A percentile compares a stretch with the other conserved stretches of the same genome.
phyloP scores from a whole-genome alignment of 129 eudicot species.

The Pulicaria dysenterica region DNA sequence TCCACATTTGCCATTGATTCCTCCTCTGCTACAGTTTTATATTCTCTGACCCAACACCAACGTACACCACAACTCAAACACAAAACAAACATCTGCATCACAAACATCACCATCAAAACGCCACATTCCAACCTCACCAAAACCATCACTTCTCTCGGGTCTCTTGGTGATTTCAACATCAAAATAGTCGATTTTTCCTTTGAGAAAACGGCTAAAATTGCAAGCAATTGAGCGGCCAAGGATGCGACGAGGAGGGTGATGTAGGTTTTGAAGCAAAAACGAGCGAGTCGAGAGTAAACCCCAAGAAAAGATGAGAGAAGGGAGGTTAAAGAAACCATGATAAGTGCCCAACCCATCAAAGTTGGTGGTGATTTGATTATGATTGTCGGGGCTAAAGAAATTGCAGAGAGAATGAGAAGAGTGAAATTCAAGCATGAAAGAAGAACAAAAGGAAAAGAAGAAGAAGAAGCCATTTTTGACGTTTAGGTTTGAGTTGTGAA shows the following conservation, averaged over 20 bases:
- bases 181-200: constrained; percentile 58
- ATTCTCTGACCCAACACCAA: constrained; percentile 61
- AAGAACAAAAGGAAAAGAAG: constrained; percentile 52
- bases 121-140: constrained; percentile 70
- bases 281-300: constrained; percentile 58
- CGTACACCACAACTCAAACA: constrained; percentile 49
- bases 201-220: constrained; percentile 48
- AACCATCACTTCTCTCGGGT: constrained; percentile 56
- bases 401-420: constrained; percentile 54
- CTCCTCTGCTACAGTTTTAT: constrained; percentile 46
- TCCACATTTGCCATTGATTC: constrained; percentile 8
- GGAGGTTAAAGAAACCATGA: constrained; percentile 54
- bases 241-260: constrained; percentile 63
- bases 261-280: constrained; percentile 56
- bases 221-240: constrained; percentile 46
- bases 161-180: constrained; percentile 51
- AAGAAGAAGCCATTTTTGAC: constrained; percentile 41
- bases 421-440: constrained; percentile 53
- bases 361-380: constrained; percentile 66
- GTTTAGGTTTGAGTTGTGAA: constrained; percentile 27
- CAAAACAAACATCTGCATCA: constrained; percentile 51
- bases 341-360: constrained; percentile 58
- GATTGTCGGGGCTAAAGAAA: constrained; percentile 57
- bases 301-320: constrained; percentile 60
- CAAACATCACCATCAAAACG: constrained; percentile 64